Conservation (phyloP, 345 rosid species). For the Lepidium didymum region DNA sequence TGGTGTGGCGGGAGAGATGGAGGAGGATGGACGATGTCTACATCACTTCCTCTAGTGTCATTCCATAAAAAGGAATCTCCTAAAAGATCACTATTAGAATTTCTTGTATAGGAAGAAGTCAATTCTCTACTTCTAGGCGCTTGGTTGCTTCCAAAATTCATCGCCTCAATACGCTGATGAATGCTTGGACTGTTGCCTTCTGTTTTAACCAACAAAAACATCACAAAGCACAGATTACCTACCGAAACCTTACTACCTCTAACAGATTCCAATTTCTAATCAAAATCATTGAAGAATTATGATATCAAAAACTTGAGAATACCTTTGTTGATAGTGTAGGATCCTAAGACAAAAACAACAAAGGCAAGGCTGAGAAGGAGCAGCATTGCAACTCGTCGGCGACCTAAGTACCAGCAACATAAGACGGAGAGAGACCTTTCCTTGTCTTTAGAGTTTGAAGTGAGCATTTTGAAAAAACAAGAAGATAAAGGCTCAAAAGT, state of each 20-base stretch:
- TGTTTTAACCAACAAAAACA: constrained; percentile 6
- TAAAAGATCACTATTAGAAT: neutral
- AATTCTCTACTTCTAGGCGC: constrained; percentile 13
- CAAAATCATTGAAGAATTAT: neutral
- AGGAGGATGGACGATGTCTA: constrained; percentile 26
- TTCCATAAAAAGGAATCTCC: constrained; percentile 22
- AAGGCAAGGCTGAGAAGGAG: constrained; percentile 55
- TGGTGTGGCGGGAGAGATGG: constrained; percentile 31
- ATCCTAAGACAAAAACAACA: constrained; percentile 65
- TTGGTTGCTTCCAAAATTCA: constrained; percentile 22
- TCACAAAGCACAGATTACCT: neutral
- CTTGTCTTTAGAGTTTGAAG: constrained; percentile 58
- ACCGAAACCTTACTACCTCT: neutral
- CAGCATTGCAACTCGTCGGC: constrained; percentile 62
- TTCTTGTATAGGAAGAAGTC: constrained; percentile 12
- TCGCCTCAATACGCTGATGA: constrained; percentile 27
- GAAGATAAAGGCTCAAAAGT: constrained; percentile 28
- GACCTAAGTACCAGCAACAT: constrained; percentile 50
- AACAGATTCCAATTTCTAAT: neutral
- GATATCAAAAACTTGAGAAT: neutral
- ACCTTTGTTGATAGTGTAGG: constrained; percentile 66
- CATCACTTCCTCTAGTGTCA: constrained; percentile 26
- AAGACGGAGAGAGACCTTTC: constrained; percentile 46
- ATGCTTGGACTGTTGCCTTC: constrained; percentile 40
- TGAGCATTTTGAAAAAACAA: constrained; percentile 34